A percentile compares a stretch with the other conserved stretches of the same genome.
Evolutionary conservation across 108 stramenopile species (phyloP).

Genomic region (Cyclotella baltica): DNA sequence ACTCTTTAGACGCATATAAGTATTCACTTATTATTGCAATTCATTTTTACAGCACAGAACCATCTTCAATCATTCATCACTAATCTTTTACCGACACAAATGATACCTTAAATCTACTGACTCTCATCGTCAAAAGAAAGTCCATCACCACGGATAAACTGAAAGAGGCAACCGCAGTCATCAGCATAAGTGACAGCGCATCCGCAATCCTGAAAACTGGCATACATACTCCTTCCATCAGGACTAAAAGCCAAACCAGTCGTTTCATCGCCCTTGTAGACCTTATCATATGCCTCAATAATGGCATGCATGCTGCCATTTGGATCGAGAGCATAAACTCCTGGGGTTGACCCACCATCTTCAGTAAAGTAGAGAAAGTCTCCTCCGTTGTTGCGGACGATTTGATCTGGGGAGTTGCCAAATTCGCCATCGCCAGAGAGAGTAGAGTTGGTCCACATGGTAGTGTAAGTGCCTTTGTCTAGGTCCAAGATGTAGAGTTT

Average conservation of each 20-base stretch:
- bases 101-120: too few relatives aligned
- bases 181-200: conserved; percentile 18
- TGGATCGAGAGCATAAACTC: conserved; percentile 47
- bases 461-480: conserved; percentile 30
- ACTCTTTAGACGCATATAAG: too few relatives aligned
- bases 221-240: conserved; percentile 54
- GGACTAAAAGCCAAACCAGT: conserved; percentile 78
- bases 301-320: conserved; percentile 40
- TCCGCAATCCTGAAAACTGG: conserved; percentile 41
- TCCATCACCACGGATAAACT: conserved; percentile 45
- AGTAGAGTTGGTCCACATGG: conserved; percentile 13
- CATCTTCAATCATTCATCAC: too few relatives aligned
- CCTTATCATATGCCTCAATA: conserved; percentile 39
- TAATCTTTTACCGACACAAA: too few relatives aligned
- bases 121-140: conserved; percentile 38
- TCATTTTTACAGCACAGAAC: too few relatives aligned
- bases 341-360: conserved; percentile 62
- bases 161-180: conserved; percentile 49
- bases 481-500: conserved; percentile 52
- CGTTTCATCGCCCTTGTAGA: conserved; percentile 58
- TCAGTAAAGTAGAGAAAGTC: conserved; percentile 70
- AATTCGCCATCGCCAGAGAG: conserved; percentile 44
- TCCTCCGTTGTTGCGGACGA: conserved; percentile 41
- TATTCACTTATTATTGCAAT: too few relatives aligned
- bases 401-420: conserved; percentile 61